Conservation (phyloP, 2,329 filamentous ascomycete genomes). For the Intubia oerlemansii region DNA sequence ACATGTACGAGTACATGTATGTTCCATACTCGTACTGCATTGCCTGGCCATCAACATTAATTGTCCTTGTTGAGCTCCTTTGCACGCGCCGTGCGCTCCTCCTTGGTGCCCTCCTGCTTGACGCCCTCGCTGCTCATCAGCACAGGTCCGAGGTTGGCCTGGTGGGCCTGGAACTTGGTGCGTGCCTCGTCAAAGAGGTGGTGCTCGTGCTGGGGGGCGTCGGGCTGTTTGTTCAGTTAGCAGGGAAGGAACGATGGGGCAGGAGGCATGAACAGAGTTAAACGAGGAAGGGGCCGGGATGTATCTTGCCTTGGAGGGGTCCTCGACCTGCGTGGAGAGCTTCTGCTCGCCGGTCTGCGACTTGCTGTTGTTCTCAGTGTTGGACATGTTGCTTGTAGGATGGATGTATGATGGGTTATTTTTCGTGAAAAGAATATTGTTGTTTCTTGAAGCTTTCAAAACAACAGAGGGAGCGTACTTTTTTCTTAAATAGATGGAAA, state of each 20-base stretch:
- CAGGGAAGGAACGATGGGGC: not conserved
- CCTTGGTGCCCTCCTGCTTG: constrained; percentile 39
- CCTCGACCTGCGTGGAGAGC: constrained; percentile 9
- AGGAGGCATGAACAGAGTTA: too few species aligned
- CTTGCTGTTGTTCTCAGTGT: too few species aligned
- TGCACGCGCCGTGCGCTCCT: constrained; percentile 44
- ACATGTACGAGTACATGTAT: too few species aligned
- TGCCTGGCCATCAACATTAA: too few species aligned
- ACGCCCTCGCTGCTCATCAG: constrained; percentile 29
- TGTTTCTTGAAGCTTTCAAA: too few species aligned
- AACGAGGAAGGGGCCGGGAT: not conserved
- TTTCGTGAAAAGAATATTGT: too few species aligned
- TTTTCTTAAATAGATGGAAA: too few species aligned
- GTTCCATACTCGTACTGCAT: too few species aligned
- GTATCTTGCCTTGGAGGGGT: constrained; percentile 9
- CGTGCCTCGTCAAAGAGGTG: constrained; percentile 17
- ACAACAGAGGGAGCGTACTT: too few species aligned
- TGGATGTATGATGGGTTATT: too few species aligned
- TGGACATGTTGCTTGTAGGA: constrained; percentile 5
- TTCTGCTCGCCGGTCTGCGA: constrained; percentile 8
- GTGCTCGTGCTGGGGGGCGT: constrained; percentile 13
- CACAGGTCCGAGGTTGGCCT: constrained; percentile 36
- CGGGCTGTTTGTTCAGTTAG: constrained; percentile 5
- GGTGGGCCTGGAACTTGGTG: constrained; percentile 27
- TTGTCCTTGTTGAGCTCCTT: constrained; percentile 43